Base-by-base conservation (phyloP, 306 rosid genomes). In the Oemleria cerasiformis region DNA sequence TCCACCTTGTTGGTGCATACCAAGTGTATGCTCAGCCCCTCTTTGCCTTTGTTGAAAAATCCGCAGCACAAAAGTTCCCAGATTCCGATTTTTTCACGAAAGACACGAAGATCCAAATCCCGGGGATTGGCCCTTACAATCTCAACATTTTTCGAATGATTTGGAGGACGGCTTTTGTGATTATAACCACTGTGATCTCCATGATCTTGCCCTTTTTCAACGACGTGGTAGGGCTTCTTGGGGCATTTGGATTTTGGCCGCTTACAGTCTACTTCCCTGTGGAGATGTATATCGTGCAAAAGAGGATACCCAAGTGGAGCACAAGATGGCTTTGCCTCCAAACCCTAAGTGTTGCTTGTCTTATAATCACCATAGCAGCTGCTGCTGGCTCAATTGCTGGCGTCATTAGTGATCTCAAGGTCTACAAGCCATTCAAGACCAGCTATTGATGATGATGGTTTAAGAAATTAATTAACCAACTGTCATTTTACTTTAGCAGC, bases 191-290 rank as follows among this genome's bases (percentile, higher is more conserved):
- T 30, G 51, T 88, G 19, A 67, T 88, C 57, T 85, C 97, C 23
- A 91, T 91, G 95, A 77, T 85, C 0, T 80, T 91, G 2, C 97
- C 97, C 2, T 91, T 91, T 77, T 91, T 91, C 73, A 91, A 88
- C 39, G 92, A 85, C 64, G 70, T 91, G 0, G 92, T 67, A 4
- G 97, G 89, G 21, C 88, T 91, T 61, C 88, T 91, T 39, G 97
- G 97, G 8, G 95, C 97, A 7, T 56, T 91, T 19, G 97, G 90
- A 10, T 91, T 91, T 73, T 91, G 97, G 97, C 97, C 97, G 1
- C 79, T 86, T 0, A 88, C 92, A 0, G 95, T 91, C 39, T 91
- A 81, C 79, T 88, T 88, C 78, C 97, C 97, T 0, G 97, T 91
- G 72, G 90, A 91, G 60, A 88, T 91, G 97, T 90, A 84, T 62